These are phyloP conservation scores for Gossypium stocksii DNA, from an alignment of 345 rosid genomes.

Conservation along the genomic window DNA sequence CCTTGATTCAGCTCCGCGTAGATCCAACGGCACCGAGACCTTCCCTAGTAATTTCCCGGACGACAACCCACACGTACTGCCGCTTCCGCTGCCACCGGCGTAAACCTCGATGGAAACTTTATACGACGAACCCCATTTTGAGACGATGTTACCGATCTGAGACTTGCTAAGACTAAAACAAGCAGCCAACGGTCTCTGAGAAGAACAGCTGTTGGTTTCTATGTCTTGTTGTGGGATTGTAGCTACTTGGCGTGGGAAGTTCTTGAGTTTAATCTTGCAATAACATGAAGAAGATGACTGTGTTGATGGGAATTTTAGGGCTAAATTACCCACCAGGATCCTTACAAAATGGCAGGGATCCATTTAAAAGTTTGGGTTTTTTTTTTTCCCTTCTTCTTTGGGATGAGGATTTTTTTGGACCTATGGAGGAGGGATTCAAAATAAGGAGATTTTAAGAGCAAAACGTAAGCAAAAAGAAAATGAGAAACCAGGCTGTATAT, in stretches of 20 bases:
- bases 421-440: constrained; percentile 4
- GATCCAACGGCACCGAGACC: constrained; percentile 51
- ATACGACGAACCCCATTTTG: constrained; percentile 24
- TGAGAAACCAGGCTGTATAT: constrained; percentile 55
- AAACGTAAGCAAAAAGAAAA: background rate
- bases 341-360: constrained; percentile 95
- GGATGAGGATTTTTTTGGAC: background rate
- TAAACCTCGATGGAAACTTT: constrained; percentile 42
- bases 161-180: constrained; percentile 53
- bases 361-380: constrained; percentile 29
- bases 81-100: constrained; percentile 26
- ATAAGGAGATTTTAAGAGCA: background rate
- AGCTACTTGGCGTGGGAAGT: constrained; percentile 43
- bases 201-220: background rate
- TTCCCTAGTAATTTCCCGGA: constrained; percentile 58
- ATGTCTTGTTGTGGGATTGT: constrained; percentile 28
- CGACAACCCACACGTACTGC: constrained; percentile 39
- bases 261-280: constrained; percentile 63
- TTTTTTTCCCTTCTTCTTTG: background rate
- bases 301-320: constrained; percentile 45
- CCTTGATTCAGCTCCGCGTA: constrained; percentile 50
- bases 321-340: constrained; percentile 71
- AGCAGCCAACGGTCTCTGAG: constrained; percentile 50
- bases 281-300: constrained; percentile 35
- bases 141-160: constrained; percentile 35